Conservation (phyloP, 768 basidiomycete species). For the Lentinula sp. region DNA sequence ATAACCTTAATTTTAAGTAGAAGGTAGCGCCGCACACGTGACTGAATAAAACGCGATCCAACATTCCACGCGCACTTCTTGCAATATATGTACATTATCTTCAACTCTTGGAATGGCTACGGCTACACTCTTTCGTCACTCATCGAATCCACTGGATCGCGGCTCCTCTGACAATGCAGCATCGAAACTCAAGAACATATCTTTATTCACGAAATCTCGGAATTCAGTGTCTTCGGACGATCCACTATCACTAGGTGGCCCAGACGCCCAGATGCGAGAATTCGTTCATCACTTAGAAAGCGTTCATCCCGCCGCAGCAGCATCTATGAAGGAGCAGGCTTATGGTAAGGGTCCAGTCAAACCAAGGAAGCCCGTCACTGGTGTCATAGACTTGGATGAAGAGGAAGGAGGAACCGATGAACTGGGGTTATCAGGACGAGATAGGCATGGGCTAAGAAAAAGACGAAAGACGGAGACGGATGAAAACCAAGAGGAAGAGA, state of each 20-base stretch:
- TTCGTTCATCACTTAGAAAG: slow-evolving; percentile 18
- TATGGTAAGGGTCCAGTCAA: slow-evolving; percentile 4
- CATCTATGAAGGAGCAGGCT: slow-evolving; percentile 16
- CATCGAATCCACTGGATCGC: slow-evolving; percentile 69
- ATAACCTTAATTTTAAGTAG: no score
- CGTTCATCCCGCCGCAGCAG: slow-evolving; percentile 10
- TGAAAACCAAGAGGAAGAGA: slow-evolving; percentile 19
- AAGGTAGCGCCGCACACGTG: no score
- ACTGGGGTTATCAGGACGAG: slow-evolving; percentile 12
- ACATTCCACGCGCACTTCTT: no score
- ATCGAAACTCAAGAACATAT: slow-evolving; percentile 23
- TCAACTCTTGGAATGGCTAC: slow-evolving; percentile 24
- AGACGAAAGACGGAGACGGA: slow-evolving; percentile 9
- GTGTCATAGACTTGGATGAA: slow-evolving; percentile 43
- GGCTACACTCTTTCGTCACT: slow-evolving; percentile 56
- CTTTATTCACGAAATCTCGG: slow-evolving; percentile 21
- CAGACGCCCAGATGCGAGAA: not conserved
- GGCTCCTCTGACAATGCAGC: slow-evolving; percentile 45
- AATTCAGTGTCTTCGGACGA: slow-evolving; percentile 45
- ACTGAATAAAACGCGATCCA: no score
- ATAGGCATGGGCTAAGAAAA: slow-evolving; percentile 9
- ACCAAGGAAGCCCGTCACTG: slow-evolving; percentile 13
- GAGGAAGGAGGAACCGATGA: slow-evolving; percentile 32
- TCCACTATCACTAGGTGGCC: slow-evolving; percentile 16
- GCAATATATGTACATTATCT: not conserved